phyloP scores from a whole-genome alignment of 176 grass and related monocot genomes.

The Aechmea fasciata region DNA sequence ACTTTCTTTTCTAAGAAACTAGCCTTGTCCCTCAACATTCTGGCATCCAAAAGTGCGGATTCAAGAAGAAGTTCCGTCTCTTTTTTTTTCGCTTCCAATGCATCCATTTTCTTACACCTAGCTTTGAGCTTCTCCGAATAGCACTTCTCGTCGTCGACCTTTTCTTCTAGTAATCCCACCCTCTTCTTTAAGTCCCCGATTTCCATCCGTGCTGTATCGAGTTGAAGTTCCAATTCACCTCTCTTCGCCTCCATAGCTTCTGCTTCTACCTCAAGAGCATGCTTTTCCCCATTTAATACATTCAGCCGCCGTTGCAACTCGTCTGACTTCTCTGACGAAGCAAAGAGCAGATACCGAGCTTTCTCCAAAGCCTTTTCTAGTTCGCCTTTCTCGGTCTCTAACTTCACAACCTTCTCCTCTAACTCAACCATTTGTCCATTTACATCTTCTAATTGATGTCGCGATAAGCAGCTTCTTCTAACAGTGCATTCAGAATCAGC shows the following conservation, averaged over 20 bases:
- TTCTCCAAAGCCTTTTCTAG: constrained; percentile 47
- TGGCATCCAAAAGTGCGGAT: constrained; percentile 28
- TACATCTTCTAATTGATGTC: constrained; percentile 3
- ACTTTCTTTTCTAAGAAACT: constrained; percentile 39
- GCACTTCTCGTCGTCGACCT: constrained; percentile 44
- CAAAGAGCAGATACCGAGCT: constrained; percentile 37
- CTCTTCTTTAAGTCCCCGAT: constrained; percentile 37
- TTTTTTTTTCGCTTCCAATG: constrained; percentile 38
- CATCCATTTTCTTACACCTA: constrained; percentile 43
- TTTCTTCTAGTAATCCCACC: constrained; percentile 34
- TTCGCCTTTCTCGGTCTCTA: constrained; percentile 38
- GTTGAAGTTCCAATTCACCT: constrained; percentile 39
- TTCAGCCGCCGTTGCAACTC: constrained; percentile 71
- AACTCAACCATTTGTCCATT: constrained; percentile 24
- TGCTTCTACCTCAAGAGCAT: constrained; percentile 37
- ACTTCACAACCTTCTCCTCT: constrained; percentile 45
- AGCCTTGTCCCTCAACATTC: constrained; percentile 36
- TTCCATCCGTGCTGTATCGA: constrained; percentile 46
- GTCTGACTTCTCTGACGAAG: constrained; percentile 27
- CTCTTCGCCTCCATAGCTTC: constrained; percentile 38
- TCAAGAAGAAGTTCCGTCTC: constrained; percentile 37
- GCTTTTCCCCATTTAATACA: constrained; percentile 47
- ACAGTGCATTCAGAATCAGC: neutral
- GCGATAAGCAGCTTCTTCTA: neutral
- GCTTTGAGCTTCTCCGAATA: constrained; percentile 35